These are phyloP conservation scores for Stephanodiscus minutulus DNA, from an alignment of 108 stramenopile species.

Conservation along the genomic window DNA sequence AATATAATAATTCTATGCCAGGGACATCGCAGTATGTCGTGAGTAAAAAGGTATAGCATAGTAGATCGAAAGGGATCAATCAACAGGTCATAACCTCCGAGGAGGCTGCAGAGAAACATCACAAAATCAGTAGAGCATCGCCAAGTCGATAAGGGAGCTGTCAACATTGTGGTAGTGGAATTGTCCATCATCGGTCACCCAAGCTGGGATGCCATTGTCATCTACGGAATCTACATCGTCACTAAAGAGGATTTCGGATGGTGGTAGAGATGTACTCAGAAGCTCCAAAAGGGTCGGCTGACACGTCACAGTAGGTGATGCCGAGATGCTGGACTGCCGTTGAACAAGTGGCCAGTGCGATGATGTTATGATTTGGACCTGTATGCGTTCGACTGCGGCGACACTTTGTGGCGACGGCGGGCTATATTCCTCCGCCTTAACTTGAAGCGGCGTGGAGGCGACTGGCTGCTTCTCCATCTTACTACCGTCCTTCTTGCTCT, in stretches of 20 bases:
- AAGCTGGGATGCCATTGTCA: conserved; percentile 4
- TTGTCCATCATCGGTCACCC: conserved; percentile 20
- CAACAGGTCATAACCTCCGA: background rate
- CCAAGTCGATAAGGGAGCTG: conserved; percentile 23
- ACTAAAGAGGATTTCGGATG: conserved; percentile 33
- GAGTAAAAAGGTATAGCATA: too few relatives aligned
- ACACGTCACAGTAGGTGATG: background rate
- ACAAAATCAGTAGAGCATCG: conserved; percentile 17
- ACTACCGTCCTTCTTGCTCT: conserved; percentile 5
- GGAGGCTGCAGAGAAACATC: background rate
- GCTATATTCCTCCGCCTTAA: conserved; percentile 17
- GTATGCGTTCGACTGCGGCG: background rate
- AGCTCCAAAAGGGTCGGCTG: conserved; percentile 26
- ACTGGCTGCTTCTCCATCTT: conserved; percentile 11
- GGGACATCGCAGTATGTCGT: too few relatives aligned
- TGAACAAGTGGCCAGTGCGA: background rate
- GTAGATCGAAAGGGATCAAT: background rate
- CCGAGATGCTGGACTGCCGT: background rate
- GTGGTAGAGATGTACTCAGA: conserved; percentile 27
- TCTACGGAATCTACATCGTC: conserved; percentile 23
- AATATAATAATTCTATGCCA: too few relatives aligned
- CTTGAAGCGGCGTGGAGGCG: conserved; percentile 9
- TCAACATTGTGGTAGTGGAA: conserved; percentile 22
- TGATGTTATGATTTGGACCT: background rate
- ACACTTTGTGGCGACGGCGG: background rate